Evolutionary conservation across 1,284 basidiomycete species (phyloP).

Genomic region (Leccinum subrobustum): DNA sequence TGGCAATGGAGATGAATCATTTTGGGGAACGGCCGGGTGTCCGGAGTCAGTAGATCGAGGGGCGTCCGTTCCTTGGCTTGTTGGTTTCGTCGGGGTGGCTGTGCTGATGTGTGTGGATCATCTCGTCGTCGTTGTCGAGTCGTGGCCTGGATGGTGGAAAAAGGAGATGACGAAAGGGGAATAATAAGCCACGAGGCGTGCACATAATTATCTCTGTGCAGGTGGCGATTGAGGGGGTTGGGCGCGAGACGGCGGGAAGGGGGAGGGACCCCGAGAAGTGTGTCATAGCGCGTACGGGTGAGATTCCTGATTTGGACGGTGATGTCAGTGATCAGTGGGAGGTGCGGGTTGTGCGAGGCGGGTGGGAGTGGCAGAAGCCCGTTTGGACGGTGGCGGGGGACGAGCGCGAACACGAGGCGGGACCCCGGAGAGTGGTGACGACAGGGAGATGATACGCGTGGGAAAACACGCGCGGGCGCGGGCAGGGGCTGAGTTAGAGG

Average conservation of each 20-base stretch:
- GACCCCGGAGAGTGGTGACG: constrained; percentile 25
- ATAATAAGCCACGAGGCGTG: background rate
- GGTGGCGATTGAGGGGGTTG: background rate
- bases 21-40: constrained; percentile 5
- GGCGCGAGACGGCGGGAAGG: constrained; percentile 1
- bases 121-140: background rate
- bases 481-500: background rate
- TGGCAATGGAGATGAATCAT: constrained; percentile 2
- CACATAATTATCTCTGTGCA: background rate
- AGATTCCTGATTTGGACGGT: background rate
- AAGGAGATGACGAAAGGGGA: background rate
- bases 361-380: constrained; percentile 3
- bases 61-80: background rate
- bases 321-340: constrained; percentile 22
- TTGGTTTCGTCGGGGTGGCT: constrained; percentile 6
- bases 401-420: constrained; percentile 35
- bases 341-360: constrained; percentile 2
- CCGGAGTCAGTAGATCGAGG: constrained; percentile 10
- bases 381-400: constrained; percentile 17
- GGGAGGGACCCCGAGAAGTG: constrained; percentile 6
- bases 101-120: background rate
- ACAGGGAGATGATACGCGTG: constrained; percentile 12
- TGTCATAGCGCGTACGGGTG: constrained; percentile 8
- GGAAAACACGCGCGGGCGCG: constrained; percentile 21
- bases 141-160: background rate